Conservation (phyloP, 352 stramenopile genomes). For the Phytophthora vignae region DNA sequence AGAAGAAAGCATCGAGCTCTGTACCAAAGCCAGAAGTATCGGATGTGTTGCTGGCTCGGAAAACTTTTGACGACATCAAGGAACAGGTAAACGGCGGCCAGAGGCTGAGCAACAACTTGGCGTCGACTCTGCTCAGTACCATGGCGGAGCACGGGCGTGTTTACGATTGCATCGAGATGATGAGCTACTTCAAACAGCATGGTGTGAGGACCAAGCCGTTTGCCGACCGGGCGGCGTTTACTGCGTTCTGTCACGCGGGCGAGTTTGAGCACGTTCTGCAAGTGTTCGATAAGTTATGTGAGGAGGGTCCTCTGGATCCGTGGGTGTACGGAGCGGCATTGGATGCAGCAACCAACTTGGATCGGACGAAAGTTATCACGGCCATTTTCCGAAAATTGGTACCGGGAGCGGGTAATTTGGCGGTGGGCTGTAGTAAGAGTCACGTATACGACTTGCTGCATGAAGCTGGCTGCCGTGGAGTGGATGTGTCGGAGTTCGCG, state of each 20-base stretch:
- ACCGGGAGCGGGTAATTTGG: constrained; percentile 40
- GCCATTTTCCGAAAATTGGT: constrained; percentile 81
- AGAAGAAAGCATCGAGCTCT: no score
- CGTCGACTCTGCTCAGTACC: neutral
- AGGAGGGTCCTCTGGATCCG: constrained; percentile 62
- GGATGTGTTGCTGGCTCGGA: neutral
- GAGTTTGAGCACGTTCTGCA: constrained; percentile 60
- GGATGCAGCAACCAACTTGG: constrained; percentile 60
- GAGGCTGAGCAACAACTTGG: neutral
- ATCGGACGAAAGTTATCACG: constrained; percentile 66
- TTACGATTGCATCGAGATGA: constrained; percentile 9
- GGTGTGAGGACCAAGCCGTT: neutral
- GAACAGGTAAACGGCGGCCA: neutral
- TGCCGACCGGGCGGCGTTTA: neutral
- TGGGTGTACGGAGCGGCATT: constrained; percentile 73
- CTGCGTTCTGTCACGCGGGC: constrained; percentile 48
- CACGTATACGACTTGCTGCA: constrained; percentile 51
- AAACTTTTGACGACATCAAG: constrained; percentile 9
- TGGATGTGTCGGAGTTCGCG: constrained; percentile 63
- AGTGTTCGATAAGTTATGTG: constrained; percentile 75
- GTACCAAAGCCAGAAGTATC: neutral
- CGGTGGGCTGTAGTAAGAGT: neutral
- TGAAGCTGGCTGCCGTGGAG: constrained; percentile 46
- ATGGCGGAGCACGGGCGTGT: neutral
- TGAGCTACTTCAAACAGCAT: constrained; percentile 9